Conservation (phyloP, 1,139 yeast species). For the Kodamaea sp. region DNA sequence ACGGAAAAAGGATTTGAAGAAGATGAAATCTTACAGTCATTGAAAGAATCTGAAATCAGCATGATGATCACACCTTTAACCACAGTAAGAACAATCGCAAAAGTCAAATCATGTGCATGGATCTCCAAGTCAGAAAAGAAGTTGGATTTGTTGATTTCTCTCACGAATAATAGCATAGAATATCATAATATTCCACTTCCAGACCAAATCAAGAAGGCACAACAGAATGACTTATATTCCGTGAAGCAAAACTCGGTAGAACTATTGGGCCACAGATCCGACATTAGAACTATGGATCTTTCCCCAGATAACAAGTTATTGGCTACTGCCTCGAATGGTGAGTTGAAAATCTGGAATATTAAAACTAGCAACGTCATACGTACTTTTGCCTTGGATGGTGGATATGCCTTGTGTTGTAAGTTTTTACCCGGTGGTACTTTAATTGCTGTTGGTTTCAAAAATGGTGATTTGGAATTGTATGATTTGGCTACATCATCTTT, state of each 20-base stretch:
- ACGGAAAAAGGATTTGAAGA: constrained; percentile 61
- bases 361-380: constrained; percentile 72
- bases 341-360: constrained; percentile 84
- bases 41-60: constrained; percentile 53
- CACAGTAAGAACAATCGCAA: constrained; percentile 53
- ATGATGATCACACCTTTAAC: constrained; percentile 64
- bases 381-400: constrained; percentile 69
- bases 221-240: constrained; percentile 32
- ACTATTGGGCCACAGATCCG: constrained; percentile 82
- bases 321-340: constrained; percentile 90
- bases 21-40: constrained; percentile 55
- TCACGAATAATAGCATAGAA: constrained; percentile 73
- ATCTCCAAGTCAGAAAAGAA: constrained; percentile 41
- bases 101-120: constrained; percentile 58
- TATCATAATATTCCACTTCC: constrained; percentile 56
- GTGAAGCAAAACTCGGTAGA: constrained; percentile 57
- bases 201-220: constrained; percentile 41
- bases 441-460: constrained; percentile 85
- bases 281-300: constrained; percentile 77
- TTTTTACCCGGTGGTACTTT: constrained; percentile 91
- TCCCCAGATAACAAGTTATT: constrained; percentile 76
- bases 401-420: constrained; percentile 76
- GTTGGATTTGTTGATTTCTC: constrained; percentile 58
- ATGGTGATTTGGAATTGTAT: constrained; percentile 78
- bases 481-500: constrained; percentile 81